Conservation (phyloP, 331 rosid species). For the Malus hybrid region DNA sequence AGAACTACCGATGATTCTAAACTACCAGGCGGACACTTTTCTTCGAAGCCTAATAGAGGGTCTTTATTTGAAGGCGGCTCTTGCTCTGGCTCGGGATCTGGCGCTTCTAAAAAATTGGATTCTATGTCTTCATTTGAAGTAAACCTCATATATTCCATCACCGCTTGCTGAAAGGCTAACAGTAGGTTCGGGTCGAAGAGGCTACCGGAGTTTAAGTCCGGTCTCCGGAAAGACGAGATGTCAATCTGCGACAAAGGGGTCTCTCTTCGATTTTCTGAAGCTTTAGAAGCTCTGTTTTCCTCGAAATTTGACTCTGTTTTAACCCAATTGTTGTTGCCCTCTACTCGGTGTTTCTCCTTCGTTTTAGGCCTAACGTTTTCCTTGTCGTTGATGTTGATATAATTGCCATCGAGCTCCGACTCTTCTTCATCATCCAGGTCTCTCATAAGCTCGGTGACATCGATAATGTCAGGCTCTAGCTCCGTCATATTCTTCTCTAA, state of each 20-base stretch:
- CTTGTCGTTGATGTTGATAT: conserved; percentile 31
- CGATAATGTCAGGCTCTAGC: conserved; percentile 33
- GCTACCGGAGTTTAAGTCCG: conserved; percentile 67
- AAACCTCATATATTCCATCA: conserved; percentile 34
- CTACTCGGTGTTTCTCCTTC: neutral
- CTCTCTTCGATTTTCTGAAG: conserved; percentile 10
- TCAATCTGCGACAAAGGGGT: conserved; percentile 36
- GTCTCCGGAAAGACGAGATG: conserved; percentile 47
- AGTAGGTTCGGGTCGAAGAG: conserved; percentile 78
- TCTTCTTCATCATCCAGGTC: conserved; percentile 46
- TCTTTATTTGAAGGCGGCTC: conserved; percentile 7
- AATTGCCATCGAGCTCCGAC: conserved; percentile 6
- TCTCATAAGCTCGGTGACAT: conserved; percentile 41
- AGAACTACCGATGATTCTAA: conserved; percentile 42
- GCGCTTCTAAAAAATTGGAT: conserved; percentile 13
- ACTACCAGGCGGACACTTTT: conserved; percentile 73
- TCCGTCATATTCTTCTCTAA: neutral
- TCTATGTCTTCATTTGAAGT: neutral
- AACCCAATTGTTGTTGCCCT: neutral
- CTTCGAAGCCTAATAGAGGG: conserved; percentile 39
- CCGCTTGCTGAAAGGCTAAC: conserved; percentile 50
- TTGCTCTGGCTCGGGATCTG: conserved; percentile 3
- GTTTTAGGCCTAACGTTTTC: conserved; percentile 51
- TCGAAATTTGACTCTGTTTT: conserved; percentile 12
- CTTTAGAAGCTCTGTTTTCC: conserved; percentile 21